Base-by-base conservation (phyloP, 257 asterid genomes). In the Schizonepeta tenuifolia region DNA sequence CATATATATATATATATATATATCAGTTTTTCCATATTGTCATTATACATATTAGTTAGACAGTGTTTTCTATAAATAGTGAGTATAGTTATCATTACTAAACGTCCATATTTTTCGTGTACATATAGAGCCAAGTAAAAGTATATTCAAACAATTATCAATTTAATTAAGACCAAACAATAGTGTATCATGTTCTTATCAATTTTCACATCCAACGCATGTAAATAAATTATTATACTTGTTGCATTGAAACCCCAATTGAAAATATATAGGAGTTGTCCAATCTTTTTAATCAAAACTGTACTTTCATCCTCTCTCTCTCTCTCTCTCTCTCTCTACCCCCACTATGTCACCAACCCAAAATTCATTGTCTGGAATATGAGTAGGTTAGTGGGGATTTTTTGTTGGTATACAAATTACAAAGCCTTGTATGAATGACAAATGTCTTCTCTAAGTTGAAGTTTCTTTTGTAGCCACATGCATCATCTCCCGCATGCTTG, bases 301-400 rank as follows among this genome's bases (percentile, higher is more conserved):
- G 15, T 53, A 53, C 59, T 8, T 8, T 18, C 59, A 9, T 53
- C 15, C 9, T 20, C 15, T 20, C 59, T 20, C 54, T 22, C 33
- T 22, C 35, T 21, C 44, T 15, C 41, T 13, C 26, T 33, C 26
- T 28, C 46, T n/a, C 47, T 60, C 47, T 5, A 31, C 1, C 33
- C 20, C 79, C 78, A 74, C 78, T 70, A 64, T 54, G 15, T 54
- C 59, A 65, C 61, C 60, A 56, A 50, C 75, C 59, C 71, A 61
- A 57, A 51, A 28, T 51, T 55, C 64, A 28, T 5, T 71, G 71
- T 70, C 77, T 35, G 17, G 50, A 63, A 41, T 50, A 56, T 17
- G 24, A 43, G 64, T n/a, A 7, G 56, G 67, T 35, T 60, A 80
- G 78, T 80, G 84, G 76, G 77, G 69, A 14, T 40, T 61, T 33